Conservation (phyloP, 345 rosid genomes). For the Noccaea bulbosa region DNA sequence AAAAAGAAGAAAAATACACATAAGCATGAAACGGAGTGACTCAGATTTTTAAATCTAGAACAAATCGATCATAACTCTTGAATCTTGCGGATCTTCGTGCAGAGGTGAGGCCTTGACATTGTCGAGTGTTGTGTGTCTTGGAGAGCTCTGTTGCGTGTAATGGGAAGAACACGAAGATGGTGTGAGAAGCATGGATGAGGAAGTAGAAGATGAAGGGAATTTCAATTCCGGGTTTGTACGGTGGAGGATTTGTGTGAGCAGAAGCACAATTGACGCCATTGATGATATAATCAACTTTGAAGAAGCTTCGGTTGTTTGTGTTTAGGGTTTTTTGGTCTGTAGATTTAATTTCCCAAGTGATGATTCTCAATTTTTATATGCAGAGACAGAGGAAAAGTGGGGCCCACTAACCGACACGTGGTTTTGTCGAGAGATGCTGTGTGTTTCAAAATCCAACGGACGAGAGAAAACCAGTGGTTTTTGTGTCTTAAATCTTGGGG, state of each 20-base stretch:
- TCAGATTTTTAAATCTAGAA: conserved; percentile 1
- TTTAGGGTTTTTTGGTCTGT: conserved; percentile 23
- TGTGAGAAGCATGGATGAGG: conserved; percentile 28
- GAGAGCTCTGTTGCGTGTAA: conserved; percentile 27
- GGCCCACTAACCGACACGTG: conserved; percentile 9
- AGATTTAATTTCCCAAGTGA: not conserved
- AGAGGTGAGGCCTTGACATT: conserved; percentile 30
- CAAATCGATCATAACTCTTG: conserved; percentile 40
- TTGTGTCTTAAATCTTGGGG: conserved; percentile 11
- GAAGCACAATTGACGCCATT: conserved; percentile 47
- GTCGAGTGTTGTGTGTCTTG: conserved; percentile 21
- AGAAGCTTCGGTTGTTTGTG: conserved; percentile 5
- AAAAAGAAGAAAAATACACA: not conserved
- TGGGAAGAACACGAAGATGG: conserved; percentile 9
- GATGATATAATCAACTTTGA: conserved; percentile 8
- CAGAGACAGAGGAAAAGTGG: not conserved
- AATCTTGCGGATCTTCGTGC: conserved; percentile 45
- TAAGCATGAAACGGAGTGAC: not conserved
- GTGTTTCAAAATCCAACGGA: conserved; percentile 16
- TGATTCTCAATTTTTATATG: not conserved
- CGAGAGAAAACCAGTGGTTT: conserved; percentile 14
- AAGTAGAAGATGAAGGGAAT: conserved; percentile 3
- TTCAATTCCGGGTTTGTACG: conserved; percentile 36
- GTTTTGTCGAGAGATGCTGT: conserved; percentile 8
- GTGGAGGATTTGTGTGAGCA: conserved; percentile 42